A percentile compares a stretch with the other conserved stretches of the same genome.
These are phyloP conservation scores for Pachyrhizus erosus DNA, from an alignment of 306 rosid species.

Conservation along the genomic window DNA sequence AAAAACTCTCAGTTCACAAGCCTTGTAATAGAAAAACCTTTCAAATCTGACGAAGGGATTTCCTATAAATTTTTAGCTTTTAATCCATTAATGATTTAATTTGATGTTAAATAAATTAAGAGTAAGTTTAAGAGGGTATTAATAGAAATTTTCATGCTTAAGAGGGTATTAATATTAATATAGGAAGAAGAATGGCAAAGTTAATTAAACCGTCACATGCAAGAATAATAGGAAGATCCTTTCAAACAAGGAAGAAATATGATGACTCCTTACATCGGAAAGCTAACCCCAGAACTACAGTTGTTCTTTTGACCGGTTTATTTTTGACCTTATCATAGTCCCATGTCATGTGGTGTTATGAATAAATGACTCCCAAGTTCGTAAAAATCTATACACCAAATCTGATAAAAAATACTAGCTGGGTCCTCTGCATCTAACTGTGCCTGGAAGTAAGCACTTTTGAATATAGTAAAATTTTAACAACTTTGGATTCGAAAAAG, in stretches of 20 bases:
- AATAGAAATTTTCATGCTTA: not conserved
- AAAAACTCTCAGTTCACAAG: not conserved
- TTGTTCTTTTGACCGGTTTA: conserved; percentile 56
- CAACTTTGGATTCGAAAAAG: conserved; percentile 63
- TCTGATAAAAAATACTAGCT: conserved; percentile 53
- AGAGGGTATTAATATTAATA: not conserved
- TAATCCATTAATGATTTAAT: not conserved
- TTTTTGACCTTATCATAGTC: conserved; percentile 43
- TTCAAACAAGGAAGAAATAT: conserved; percentile 46
- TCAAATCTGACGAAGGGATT: not conserved
- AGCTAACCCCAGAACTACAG: conserved; percentile 42
- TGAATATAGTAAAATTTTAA: conserved; percentile 52
- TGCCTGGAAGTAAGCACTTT: conserved; percentile 51
- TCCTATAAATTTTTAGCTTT: not conserved
- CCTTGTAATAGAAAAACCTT: conserved; percentile 14
- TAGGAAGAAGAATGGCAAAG: not conserved
- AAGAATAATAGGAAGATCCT: conserved; percentile 31
- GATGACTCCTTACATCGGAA: conserved; percentile 51
- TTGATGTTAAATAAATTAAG: not conserved
- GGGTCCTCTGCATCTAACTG: conserved; percentile 49
- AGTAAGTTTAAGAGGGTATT: not conserved
- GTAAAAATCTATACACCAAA: conserved; percentile 61
- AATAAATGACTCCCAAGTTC: conserved; percentile 35
- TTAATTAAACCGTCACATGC: conserved; percentile 30
- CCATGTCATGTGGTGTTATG: conserved; percentile 55